Evolutionary conservation across 257 asterid species (phyloP).

Genomic region (Scutellaria baicalensis): DNA sequence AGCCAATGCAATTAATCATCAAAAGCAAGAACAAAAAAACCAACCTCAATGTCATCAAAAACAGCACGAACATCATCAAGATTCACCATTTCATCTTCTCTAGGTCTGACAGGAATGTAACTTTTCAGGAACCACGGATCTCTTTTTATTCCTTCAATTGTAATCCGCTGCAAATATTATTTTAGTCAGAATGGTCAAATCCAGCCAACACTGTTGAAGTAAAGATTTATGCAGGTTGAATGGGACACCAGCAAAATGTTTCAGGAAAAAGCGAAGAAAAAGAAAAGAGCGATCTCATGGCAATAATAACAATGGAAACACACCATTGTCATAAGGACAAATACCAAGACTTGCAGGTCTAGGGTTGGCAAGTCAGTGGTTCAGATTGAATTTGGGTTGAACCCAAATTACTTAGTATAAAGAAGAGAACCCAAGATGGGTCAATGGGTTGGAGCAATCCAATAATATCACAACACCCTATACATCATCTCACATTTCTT

Average conservation of each 20-base stretch:
- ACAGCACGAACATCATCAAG: conserved; percentile 88
- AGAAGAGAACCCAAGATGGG: conserved; percentile 1
- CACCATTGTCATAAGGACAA: neutral
- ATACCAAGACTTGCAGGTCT: neutral
- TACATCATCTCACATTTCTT: too few relatives aligned
- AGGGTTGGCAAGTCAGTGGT: neutral
- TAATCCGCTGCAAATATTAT: conserved; percentile 62
- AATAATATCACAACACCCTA: neutral
- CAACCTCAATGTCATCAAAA: conserved; percentile 81
- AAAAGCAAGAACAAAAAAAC: conserved; percentile 9
- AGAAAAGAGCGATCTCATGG: neutral
- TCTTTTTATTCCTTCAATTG: conserved; percentile 58
- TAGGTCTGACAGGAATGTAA: conserved; percentile 57
- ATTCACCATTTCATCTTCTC: conserved; percentile 70
- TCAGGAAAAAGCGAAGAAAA: neutral
- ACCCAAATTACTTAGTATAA: neutral
- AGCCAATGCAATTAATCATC: conserved; percentile 14
- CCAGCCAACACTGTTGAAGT: neutral
- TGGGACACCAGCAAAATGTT: neutral
- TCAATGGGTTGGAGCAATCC: neutral
- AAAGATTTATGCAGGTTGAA: neutral
- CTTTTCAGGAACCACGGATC: conserved; percentile 77
- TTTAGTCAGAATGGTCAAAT: conserved; percentile 14
- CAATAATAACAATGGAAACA: neutral
- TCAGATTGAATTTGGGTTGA: neutral